phyloP scores from a whole-genome alignment of 208 protist species.

The Wallacemonas sp. region DNA sequence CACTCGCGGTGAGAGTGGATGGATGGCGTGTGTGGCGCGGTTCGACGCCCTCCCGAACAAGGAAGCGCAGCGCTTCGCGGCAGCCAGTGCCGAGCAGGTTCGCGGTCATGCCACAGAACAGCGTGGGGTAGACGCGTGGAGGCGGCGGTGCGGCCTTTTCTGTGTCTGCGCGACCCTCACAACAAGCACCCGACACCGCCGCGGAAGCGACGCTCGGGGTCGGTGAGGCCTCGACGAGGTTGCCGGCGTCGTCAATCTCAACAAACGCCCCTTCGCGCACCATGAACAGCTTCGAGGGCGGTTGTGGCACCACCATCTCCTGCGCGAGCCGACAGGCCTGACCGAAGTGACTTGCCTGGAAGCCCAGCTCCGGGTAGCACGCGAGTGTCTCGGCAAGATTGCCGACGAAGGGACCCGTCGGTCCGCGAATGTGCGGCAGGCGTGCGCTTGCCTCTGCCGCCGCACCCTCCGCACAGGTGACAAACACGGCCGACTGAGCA shows the following conservation, averaged over 20 bases:
- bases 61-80: constrained; percentile 74
- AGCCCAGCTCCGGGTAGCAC: constrained; percentile 55
- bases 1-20: not conserved
- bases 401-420: constrained; percentile 28
- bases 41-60: constrained; percentile 65
- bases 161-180: not conserved
- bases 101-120: constrained; percentile 76
- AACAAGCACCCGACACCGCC: too few species aligned
- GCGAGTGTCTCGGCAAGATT: constrained; percentile 12
- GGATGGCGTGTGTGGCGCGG: constrained; percentile 17
- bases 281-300: constrained; percentile 43
- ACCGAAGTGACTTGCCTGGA: constrained; percentile 75
- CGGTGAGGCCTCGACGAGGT: constrained; percentile 5
- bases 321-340: constrained; percentile 43
- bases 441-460: constrained; percentile 12
- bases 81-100: constrained; percentile 85
- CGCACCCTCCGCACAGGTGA: constrained; percentile 25
- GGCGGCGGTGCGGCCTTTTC: too few species aligned
- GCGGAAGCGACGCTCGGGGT: too few species aligned
- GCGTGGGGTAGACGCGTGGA: constrained; percentile 47
- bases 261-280: constrained; percentile 60
- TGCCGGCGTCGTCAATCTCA: constrained; percentile 22
- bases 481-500: constrained; percentile 49
- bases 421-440: constrained; percentile 39
- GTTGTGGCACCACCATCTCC: constrained; percentile 52